phyloP scores from a whole-genome alignment of 306 rosid species.

The Sechiopsis laciniata region DNA sequence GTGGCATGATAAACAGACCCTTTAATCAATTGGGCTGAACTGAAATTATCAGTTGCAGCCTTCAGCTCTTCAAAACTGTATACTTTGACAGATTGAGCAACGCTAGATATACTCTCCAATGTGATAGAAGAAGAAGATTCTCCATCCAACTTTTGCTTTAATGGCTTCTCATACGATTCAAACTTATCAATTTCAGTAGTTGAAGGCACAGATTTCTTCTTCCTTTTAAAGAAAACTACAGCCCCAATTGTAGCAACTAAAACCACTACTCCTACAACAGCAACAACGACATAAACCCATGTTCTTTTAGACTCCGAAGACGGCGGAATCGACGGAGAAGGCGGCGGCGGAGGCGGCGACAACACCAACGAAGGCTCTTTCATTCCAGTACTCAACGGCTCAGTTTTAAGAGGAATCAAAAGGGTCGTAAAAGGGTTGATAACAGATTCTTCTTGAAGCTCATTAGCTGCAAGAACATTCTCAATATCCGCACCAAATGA shows the following conservation, averaged over 20 bases:
- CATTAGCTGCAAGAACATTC: conserved; percentile 49
- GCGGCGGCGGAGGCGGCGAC: conserved; percentile 29
- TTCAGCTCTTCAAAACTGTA: conserved; percentile 60
- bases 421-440: conserved; percentile 52
- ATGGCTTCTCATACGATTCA: conserved; percentile 33
- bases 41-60: conserved; percentile 59
- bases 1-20: conserved; percentile 54
- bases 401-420: conserved; percentile 59
- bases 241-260: conserved; percentile 3
- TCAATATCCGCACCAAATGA: conserved; percentile 33
- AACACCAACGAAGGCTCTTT: conserved; percentile 23
- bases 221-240: conserved; percentile 21
- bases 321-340: conserved; percentile 25
- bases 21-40: conserved; percentile 39
- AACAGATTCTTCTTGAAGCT: conserved; percentile 29
- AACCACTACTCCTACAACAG: conserved; percentile 33
- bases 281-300: conserved; percentile 62
- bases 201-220: conserved; percentile 17
- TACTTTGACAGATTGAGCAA: conserved; percentile 58
- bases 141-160: conserved; percentile 27
- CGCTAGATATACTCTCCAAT: conserved; percentile 41
- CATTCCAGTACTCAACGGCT: conserved; percentile 46
- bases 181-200: conserved; percentile 25
- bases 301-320: conserved; percentile 38
- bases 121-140: conserved; percentile 34